Percentiles rank a stretch among this genome's conserved stretches.
Evolutionary conservation across 1,139 yeast species (phyloP).

Genomic region (Yamadazyma oceani): DNA sequence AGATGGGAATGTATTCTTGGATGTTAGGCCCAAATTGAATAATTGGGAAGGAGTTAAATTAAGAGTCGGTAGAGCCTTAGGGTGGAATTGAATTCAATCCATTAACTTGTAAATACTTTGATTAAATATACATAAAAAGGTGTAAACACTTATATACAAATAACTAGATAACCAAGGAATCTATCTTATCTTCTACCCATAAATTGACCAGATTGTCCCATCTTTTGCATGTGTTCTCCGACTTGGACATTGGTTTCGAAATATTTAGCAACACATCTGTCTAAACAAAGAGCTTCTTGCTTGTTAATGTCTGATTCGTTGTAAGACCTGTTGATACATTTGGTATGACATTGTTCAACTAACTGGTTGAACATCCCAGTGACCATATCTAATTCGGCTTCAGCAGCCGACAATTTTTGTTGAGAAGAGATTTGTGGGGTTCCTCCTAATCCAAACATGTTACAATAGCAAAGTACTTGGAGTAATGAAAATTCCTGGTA

Average conservation of each 20-base stretch:
- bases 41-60: slow-evolving; percentile 75
- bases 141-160: slow-evolving; percentile 5
- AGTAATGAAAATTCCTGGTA: no score
- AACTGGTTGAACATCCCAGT: slow-evolving; percentile 94
- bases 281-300: slow-evolving; percentile 87
- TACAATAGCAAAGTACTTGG: neutral
- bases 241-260: slow-evolving; percentile 95
- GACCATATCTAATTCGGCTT: slow-evolving; percentile 95
- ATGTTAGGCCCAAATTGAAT: slow-evolving; percentile 89
- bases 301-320: slow-evolving; percentile 76
- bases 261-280: slow-evolving; percentile 96
- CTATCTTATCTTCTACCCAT: slow-evolving; percentile 46
- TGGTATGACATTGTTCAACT: slow-evolving; percentile 81
- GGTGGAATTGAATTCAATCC: slow-evolving; percentile 20
- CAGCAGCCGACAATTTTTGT: slow-evolving; percentile 70
- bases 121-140: slow-evolving; percentile 2
- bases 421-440: slow-evolving; percentile 72
- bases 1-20: slow-evolving; percentile 70
- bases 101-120: slow-evolving; percentile 7
- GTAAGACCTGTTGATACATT: slow-evolving; percentile 74
- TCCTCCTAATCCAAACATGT: slow-evolving; percentile 82
- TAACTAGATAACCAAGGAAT: neutral
- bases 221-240: slow-evolving; percentile 84
- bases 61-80: slow-evolving; percentile 61
- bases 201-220: slow-evolving; percentile 60